These are phyloP conservation scores for Leccinum huronense DNA, from an alignment of 1,284 basidiomycete species.

Conservation along the genomic window DNA sequence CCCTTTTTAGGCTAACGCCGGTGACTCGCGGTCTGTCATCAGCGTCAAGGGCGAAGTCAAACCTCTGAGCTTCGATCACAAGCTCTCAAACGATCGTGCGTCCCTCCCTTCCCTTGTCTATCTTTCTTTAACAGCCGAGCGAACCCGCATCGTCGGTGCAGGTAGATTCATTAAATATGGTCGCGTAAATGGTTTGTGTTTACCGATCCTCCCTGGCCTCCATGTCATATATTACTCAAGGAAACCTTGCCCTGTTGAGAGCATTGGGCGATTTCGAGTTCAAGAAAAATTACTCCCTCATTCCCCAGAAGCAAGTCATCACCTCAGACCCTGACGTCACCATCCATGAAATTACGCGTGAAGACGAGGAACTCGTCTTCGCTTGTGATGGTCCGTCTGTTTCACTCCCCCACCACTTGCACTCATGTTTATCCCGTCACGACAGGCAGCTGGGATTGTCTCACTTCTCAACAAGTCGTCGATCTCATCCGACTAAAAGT, in stretches of 20 bases:
- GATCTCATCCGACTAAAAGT: slow-evolving; percentile 87
- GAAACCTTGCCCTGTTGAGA: slow-evolving; percentile 93
- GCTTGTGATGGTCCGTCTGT: slow-evolving; percentile 86
- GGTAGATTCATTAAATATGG: slow-evolving; percentile 98
- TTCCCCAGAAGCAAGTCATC: slow-evolving; percentile 91
- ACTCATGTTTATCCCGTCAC: slow-evolving; percentile 13
- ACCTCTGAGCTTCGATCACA: slow-evolving; percentile 93
- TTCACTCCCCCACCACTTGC: not conserved
- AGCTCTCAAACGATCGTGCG: slow-evolving; percentile 85
- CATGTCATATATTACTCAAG: slow-evolving; percentile 41
- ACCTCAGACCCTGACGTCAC: slow-evolving; percentile 94
- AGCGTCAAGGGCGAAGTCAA: slow-evolving; percentile 83
- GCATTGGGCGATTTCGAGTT: slow-evolving; percentile 99
- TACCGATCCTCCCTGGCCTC: not conserved
- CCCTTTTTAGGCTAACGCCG: slow-evolving; percentile 83
- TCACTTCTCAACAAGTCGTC: slow-evolving; percentile 90
- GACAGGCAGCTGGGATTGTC: slow-evolving; percentile 97
- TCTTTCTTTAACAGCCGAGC: slow-evolving; percentile 60
- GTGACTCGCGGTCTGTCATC: slow-evolving; percentile 94
- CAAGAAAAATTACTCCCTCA: slow-evolving; percentile 86
- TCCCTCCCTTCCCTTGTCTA: slow-evolving; percentile 4
- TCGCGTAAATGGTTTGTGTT: slow-evolving; percentile 85
- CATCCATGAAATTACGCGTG: slow-evolving; percentile 74
- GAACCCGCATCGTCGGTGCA: slow-evolving; percentile 84
- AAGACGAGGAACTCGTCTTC: slow-evolving; percentile 95